A percentile compares a stretch with the other conserved stretches of the same genome.
Evolutionary conservation across 108 stramenopile species (phyloP).

Genomic region (Skeletonema grethae): DNA sequence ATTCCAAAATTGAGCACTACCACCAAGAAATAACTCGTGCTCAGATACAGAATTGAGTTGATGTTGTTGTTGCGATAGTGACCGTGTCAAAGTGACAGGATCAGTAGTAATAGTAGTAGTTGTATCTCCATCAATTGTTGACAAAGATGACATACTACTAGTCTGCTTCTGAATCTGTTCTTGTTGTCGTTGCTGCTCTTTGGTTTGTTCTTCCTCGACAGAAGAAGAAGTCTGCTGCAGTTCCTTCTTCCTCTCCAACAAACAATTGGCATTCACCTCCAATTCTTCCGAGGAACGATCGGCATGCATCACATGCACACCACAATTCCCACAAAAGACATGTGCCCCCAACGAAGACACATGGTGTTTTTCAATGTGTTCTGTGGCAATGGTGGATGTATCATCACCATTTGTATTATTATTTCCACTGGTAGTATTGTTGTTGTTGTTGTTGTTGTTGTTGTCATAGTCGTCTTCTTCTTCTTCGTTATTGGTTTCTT

Average conservation of each 20-base stretch:
- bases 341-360: slow-evolving; percentile 53
- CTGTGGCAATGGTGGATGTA: slow-evolving; percentile 5
- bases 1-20: slow-evolving; percentile 16
- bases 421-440: background rate
- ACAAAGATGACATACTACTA: slow-evolving; percentile 4
- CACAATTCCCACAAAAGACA: slow-evolving; percentile 76
- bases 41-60: slow-evolving; percentile 33
- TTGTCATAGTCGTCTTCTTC: background rate
- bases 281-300: slow-evolving; percentile 45
- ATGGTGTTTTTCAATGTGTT: slow-evolving; percentile 27
- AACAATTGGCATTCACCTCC: slow-evolving; percentile 72
- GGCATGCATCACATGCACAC: slow-evolving; percentile 74
- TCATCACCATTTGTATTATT: slow-evolving; percentile 10
- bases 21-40: slow-evolving; percentile 27
- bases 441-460: too few species aligned
- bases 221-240: background rate
- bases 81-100: background rate
- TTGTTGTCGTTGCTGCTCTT: slow-evolving; percentile 3
- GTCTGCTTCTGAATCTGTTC: background rate
- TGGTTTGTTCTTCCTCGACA: background rate
- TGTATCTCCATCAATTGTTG: background rate
- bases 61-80: slow-evolving; percentile 4
- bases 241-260: slow-evolving; percentile 29
- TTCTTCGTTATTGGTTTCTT: background rate
- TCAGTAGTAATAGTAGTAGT: background rate